Percentiles rank a stretch among this genome's conserved stretches.
Evolutionary conservation across 345 rosid species (phyloP).

Genomic region (Pseudoturritis turrita): DNA sequence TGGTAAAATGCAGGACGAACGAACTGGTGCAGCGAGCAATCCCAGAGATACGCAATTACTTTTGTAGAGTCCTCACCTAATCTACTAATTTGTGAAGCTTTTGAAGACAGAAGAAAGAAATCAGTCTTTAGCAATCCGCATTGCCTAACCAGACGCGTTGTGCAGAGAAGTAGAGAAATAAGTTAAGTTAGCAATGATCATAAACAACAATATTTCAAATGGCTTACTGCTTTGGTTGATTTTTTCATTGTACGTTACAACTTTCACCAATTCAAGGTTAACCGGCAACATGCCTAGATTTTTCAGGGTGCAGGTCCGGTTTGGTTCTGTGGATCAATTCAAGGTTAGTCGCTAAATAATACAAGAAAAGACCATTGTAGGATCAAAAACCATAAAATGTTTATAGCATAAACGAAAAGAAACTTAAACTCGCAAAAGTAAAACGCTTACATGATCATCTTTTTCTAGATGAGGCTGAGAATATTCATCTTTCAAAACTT

Average conservation of each 20-base stretch:
- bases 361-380: neutral
- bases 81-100: slow-evolving; percentile 31
- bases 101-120: neutral
- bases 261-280: neutral
- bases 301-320: no score
- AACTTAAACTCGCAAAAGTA: neutral
- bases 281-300: no score
- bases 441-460: neutral
- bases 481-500: no score
- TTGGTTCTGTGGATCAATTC: neutral
- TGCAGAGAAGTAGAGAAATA: neutral
- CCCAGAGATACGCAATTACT: slow-evolving; percentile 61
- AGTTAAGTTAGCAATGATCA: neutral
- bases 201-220: neutral
- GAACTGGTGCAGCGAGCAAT: slow-evolving; percentile 56
- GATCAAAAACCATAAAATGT: neutral
- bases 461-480: no score
- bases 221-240: neutral
- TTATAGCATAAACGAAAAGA: neutral
- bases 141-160: no score
- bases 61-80: slow-evolving; percentile 49
- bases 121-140: neutral
- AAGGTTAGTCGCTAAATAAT: neutral
- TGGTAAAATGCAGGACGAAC: slow-evolving; percentile 39
- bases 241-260: neutral